Evolutionary conservation across 2,329 filamentous ascomycete genomes (phyloP), one percentile per base, ranked within the genome.

Genomic region (Mollisiaceae sp.): DNA sequence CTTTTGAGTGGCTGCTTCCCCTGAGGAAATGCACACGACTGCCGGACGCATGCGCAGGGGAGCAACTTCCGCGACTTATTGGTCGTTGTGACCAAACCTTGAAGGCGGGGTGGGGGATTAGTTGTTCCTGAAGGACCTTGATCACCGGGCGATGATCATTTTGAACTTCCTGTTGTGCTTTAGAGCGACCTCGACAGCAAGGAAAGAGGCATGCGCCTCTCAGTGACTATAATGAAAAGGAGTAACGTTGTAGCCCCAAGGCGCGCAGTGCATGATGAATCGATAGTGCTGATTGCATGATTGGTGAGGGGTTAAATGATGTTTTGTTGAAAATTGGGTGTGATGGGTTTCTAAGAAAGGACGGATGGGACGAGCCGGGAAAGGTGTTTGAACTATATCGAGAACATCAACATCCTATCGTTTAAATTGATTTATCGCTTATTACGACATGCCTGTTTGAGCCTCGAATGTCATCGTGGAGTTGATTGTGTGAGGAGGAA

Each of bases 1-100:
- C 12, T 63, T 22, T 54, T 59, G 36, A 70, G 65, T 70, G 68
- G 68, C 38, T 65, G 64, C 54, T 70, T 67, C 66, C 68, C 66
- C 66, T 68, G 66, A 64, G 20, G 12, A 12, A 9, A 41, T 18
- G 43, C 36, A 55, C 62, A 63, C 56, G 47, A 57, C 56, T 59
- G 62, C 56, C 56, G 47, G 12, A 35, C 56, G 41, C 52, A 50
- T 59, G 62, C 45, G 55, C 52, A n/a, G 27, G 15, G 35, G 5
- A 41, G 43, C 38, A 22, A 39, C 22, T 14, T 22, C 55, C n/a
- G 18, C 47, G 18, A 57, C 52, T 41, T 52, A 59, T 63, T 65
- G 60, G 64, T 45, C 18, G 38, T 12, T 65, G 27, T 32, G 64
- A 60, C 43, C 59, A 12, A 39, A 35, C n/a, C 38, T 60, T 39